Base-by-base conservation (phyloP, 225 moss, liverwort and hornwort species). In the Polytrichum commune region DNA sequence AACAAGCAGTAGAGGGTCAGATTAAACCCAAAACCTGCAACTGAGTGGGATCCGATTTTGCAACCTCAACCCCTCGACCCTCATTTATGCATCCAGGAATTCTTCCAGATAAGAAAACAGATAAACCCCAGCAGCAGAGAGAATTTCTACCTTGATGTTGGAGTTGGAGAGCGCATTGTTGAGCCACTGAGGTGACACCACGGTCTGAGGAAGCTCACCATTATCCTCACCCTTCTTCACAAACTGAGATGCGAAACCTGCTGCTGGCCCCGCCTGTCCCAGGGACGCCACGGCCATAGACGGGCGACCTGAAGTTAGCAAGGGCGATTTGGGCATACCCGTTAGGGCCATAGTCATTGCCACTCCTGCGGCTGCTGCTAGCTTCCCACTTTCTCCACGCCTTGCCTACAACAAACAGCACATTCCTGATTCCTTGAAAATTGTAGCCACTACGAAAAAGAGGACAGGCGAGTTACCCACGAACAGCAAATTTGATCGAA, bases 181-280 rank as follows among this genome's bases (percentile, higher is more conserved):
- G 60, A 88, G 70, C 87, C 87, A 88, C 19, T 84, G 64, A 1
- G 84, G 79, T 10, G 84, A 79, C 27, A 77, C 87, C 70, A 84
- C 87, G 7, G 79, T 64, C 33, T 65, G 75, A 20, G 84, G 84
- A 66, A 61, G 10, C 32, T 27, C 6, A 22, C 35, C 69, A n/a
- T 32, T 30, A 20, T 30, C 33, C 19, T 28, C 56, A n/a, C 30
- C 27, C 20, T 60, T 58, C 77, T 60, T 80, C 8, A 53, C 85
- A 27, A 55, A 18, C 32, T 66, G 77, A 54, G 74, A 66, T 10
- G 23, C 67, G 18, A 72, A 29, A 29, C 60, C 60, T 55, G 62
- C 70, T 55, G 78, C 57, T 23, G 77, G 67, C 63, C 87, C 79
- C 72, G 62, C 81, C 63, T 75, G 84, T 1, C 77, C 77, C 8